Base-by-base conservation (phyloP, 768 basidiomycete species). In the Botryobasidium botryosum region DNA sequence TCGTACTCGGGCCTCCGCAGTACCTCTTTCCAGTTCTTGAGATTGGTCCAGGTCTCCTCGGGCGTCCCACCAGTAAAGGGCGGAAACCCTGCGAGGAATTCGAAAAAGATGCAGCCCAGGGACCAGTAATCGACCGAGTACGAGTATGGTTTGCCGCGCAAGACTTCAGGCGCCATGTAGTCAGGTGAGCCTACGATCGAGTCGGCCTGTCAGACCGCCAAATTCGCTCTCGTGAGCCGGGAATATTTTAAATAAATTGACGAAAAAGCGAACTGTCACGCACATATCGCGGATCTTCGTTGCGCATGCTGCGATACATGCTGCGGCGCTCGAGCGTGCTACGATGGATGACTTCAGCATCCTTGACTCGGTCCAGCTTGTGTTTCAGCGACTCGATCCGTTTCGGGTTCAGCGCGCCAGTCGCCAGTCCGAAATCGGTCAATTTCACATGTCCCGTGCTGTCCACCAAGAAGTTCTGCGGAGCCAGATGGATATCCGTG, bases 51-150 rank as follows among this genome's bases (percentile, higher is more conserved):
- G 0, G 94, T 99, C 62, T 99, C 94, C 52, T 99, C 90, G 0
- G 90, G 83, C 0, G 82, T 88, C 32, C 80, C 75, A 15, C 94
- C 94, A 38, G 86, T 94, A 66, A 99, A 99, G 2, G 94, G 94
- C 10, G 94, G 94, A 64, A 94, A 99, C 23, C 94, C 92, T 1
- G 87, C 83, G 13, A 92, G 67, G 60, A 92, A 91, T 64, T 99
- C 94, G 63, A 96, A 99, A 21, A 99, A 65, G 54, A 99, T 97
- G 61, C 94, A 97, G 5, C 94, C 94, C 6, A 99, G 71, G 1
- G 88, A 92, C 94, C 94, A 97, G 54, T 83, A 97, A 62, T 99
- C 94, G 39, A 97, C 94, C 0, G 86, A 85, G 61, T 82, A 96
- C 1, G 81, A 80, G 62, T 99, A 99, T 0, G 88, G 83, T 61